Conservation (phyloP, 306 rosid genomes). For the Astragalus glycyphyllos region DNA sequence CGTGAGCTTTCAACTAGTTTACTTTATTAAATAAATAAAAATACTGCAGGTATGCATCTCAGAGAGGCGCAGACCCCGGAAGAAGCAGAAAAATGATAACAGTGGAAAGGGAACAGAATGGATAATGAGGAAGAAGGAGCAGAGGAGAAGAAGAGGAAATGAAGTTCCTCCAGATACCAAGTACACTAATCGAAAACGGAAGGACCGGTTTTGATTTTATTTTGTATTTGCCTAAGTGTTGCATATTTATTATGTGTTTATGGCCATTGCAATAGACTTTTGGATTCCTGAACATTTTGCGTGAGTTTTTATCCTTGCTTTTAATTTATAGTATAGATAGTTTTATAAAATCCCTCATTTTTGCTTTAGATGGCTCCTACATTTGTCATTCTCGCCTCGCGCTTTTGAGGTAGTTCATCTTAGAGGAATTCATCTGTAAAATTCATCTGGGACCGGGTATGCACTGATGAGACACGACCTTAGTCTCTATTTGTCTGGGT, state of each 20-base stretch:
- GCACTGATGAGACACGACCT: too few relatives aligned
- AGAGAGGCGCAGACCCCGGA: slow-evolving; percentile 79
- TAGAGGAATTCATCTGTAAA: too few relatives aligned
- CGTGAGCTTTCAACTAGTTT: background rate
- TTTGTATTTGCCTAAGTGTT: background rate
- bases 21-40: slow-evolving; percentile 1
- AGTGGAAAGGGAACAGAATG: slow-evolving; percentile 75
- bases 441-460: too few relatives aligned
- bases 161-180: slow-evolving; percentile 70
- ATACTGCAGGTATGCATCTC: slow-evolving; percentile 63
- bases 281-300: background rate
- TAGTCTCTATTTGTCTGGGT: too few relatives aligned
- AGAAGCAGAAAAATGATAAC: slow-evolving; percentile 63
- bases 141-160: slow-evolving; percentile 83
- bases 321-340: too few relatives aligned
- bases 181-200: slow-evolving; percentile 86
- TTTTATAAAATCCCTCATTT: too few relatives aligned
- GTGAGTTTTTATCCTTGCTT: too few relatives aligned
- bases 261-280: slow-evolving; percentile 6
- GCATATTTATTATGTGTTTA: slow-evolving; percentile 13
- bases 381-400: too few relatives aligned
- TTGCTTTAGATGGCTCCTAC: too few relatives aligned
- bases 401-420: too few relatives aligned
- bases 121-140: slow-evolving; percentile 84
- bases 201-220: slow-evolving; percentile 64